A percentile compares a stretch with the other conserved stretches of the same genome.
These are phyloP conservation scores for Plectosphaerella sp. DNA, from an alignment of 2,329 filamentous ascomycete species.

Conservation along the genomic window DNA sequence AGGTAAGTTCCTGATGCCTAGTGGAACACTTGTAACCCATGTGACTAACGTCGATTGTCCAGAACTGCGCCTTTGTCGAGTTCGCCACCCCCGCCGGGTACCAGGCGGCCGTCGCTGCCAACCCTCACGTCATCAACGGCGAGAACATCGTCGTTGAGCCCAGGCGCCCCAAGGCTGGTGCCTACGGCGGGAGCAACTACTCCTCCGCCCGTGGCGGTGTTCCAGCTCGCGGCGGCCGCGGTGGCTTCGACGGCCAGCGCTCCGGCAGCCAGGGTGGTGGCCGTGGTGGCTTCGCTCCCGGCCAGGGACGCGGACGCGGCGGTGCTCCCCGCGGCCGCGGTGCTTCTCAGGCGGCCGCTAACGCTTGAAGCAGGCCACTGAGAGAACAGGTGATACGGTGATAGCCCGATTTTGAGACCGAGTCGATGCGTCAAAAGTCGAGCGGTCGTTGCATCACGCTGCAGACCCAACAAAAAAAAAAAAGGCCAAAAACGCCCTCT, in stretches of 20 bases:
- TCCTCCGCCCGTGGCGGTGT: slow-evolving; percentile 35
- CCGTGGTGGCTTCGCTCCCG: slow-evolving; percentile 66
- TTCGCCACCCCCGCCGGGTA: slow-evolving; percentile 79
- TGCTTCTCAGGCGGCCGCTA: slow-evolving; percentile 46
- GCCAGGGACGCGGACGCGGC: slow-evolving; percentile 61
- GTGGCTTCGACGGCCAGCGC: slow-evolving; percentile 56
- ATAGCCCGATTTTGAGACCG: too few relatives aligned
- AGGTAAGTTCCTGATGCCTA: slow-evolving; percentile 53
- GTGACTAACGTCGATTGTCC: slow-evolving; percentile 4
- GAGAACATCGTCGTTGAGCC: slow-evolving; percentile 85
- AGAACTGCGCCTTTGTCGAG: slow-evolving; percentile 98
- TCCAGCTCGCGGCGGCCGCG: slow-evolving; percentile 48
- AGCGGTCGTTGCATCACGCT: too few relatives aligned
- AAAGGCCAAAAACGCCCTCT: too few relatives aligned
- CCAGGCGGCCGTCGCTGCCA: slow-evolving; percentile 74
- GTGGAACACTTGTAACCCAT: background rate
- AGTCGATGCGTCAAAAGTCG: too few relatives aligned
- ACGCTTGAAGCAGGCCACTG: slow-evolving; percentile 29
- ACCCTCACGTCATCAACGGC: slow-evolving; percentile 79
- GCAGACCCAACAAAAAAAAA: too few relatives aligned
- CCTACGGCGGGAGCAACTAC: slow-evolving; percentile 67
- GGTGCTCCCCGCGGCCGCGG: slow-evolving; percentile 62
- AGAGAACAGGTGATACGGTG: too few relatives aligned
- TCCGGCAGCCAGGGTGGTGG: slow-evolving; percentile 47
- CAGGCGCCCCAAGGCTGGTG: slow-evolving; percentile 70